Base-by-base conservation (phyloP, 257 asterid genomes). In the Capsicum rhomboideum region DNA sequence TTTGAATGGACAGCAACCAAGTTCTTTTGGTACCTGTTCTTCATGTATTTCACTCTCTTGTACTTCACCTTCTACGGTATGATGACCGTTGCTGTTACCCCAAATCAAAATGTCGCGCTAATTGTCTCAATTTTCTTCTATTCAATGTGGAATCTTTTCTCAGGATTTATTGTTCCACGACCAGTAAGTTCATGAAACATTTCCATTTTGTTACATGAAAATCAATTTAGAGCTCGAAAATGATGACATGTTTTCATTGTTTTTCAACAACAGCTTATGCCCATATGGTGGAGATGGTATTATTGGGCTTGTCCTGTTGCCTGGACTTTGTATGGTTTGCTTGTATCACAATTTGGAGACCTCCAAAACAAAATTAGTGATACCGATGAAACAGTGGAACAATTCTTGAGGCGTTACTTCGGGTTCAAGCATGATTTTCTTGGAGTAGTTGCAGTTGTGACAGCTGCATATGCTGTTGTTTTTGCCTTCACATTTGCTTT, bases 231-330 rank as follows among this genome's bases (percentile, higher is more conserved):
- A 83, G n/a, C 78, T 26, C n/a, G 16, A 59, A 17, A 59, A 67
- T 7, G 6, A 67, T 9, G 40, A 34, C 40, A 63, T 82, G 46
- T 56, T 21, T 34, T 21, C 8, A 5, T 14, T 31, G 46, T 67
- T 18, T 58, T 54, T 74, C 10, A 2, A 8, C 21, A 80, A 89
- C 4, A 94, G 98, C 85, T 89, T 74, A 91, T 94, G 12, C 95
- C 98, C 0, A 34, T 93, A 7, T 94, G 96, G 96, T 94, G 97
- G 97, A 91, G 97, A 90, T 94, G 98, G 98, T 91, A 91, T 88
- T 94, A 91, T 78, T 94, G 97, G 97, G 90, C 77, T 53, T 84
- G 89, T 12, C 98, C 98, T 0, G 82, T 92, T 20, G 82, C 97
- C 2, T 93, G 92, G 85, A 92, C 96, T 8, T 83, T 94, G 90